These are phyloP conservation scores for Ogataea zsoltii DNA, from an alignment of 805 yeast genomes.

Conservation along the genomic window DNA sequence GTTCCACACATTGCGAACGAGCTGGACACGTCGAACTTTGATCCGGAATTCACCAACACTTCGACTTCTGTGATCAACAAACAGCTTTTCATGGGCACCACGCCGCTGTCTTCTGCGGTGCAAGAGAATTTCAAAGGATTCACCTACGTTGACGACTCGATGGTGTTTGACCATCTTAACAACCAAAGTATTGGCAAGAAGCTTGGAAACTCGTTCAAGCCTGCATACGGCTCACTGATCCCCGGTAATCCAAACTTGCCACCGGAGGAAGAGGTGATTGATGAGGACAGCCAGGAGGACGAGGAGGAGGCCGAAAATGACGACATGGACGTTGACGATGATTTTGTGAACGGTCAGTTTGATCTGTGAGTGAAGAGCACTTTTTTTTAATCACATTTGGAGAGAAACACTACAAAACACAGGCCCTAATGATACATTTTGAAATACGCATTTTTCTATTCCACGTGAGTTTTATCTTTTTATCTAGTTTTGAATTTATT, in stretches of 20 bases:
- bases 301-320: slow-evolving; percentile 43
- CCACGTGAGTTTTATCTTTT: neutral
- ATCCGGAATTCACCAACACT: slow-evolving; percentile 94
- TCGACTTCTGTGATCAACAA: slow-evolving; percentile 79
- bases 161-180: slow-evolving; percentile 80
- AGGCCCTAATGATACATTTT: slow-evolving; percentile 6
- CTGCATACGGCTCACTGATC: slow-evolving; percentile 63
- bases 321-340: slow-evolving; percentile 62
- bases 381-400: slow-evolving; percentile 1
- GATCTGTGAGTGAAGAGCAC: slow-evolving; percentile 50
- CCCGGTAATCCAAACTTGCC: slow-evolving; percentile 80
- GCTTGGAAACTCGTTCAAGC: slow-evolving; percentile 41
- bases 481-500: slow-evolving; percentile 1
- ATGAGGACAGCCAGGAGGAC: slow-evolving; percentile 56
- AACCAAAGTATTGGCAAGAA: slow-evolving; percentile 36
- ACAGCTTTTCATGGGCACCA: slow-evolving; percentile 61
- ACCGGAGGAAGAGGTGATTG: slow-evolving; percentile 82
- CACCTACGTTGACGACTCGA: slow-evolving; percentile 91
- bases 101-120: slow-evolving; percentile 91
- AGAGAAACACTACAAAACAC: neutral
- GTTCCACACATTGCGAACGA: slow-evolving; percentile 91
- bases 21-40: slow-evolving; percentile 94
- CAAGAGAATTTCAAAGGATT: slow-evolving; percentile 97
- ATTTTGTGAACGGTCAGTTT: slow-evolving; percentile 86
- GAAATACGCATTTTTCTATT: slow-evolving; percentile 4